Percentiles rank a stretch among this genome's conserved stretches.
These are phyloP conservation scores for Pestalotiopsis sp. DNA, from an alignment of 2,329 filamentous ascomycete species.

Conservation along the genomic window DNA sequence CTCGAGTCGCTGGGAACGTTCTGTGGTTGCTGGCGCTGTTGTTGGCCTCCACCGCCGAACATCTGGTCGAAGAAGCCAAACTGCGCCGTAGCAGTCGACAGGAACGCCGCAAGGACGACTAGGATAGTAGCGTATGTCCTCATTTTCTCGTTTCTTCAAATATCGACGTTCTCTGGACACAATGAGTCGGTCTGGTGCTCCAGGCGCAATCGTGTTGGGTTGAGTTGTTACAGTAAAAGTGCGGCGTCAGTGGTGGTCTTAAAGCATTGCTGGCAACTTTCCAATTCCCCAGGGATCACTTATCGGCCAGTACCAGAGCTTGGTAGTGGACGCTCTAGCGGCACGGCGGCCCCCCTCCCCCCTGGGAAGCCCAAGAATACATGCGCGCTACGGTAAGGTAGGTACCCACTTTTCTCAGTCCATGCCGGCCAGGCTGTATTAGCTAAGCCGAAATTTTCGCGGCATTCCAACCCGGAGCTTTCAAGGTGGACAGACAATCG, in stretches of 20 bases:
- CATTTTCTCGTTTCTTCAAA: background rate
- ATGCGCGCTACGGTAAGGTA: background rate
- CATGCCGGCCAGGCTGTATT: conserved; percentile 6
- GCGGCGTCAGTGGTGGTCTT: background rate
- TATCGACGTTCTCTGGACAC: background rate
- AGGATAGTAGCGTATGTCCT: conserved; percentile 23
- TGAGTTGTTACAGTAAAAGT: background rate
- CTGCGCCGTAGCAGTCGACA: conserved; percentile 68
- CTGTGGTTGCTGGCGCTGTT: conserved; percentile 62
- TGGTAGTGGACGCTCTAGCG: background rate
- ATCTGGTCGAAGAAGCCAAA: conserved; percentile 99
- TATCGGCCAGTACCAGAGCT: background rate
- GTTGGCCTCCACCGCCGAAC: conserved; percentile 64
- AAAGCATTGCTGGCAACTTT: background rate
- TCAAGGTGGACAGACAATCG: background rate
- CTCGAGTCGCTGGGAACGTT: conserved; percentile 84
- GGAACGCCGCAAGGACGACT: conserved; percentile 61
- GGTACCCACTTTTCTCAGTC: background rate
- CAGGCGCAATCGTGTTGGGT: background rate
- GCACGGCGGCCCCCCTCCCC: background rate
- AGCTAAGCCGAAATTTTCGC: conserved; percentile 21
- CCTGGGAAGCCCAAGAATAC: background rate
- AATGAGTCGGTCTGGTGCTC: background rate
- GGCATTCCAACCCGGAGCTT: conserved; percentile 14
- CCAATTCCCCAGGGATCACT: background rate